Evolutionary conservation across 2,329 filamentous ascomycete species (phyloP).

Genomic region (Nemania sp.): DNA sequence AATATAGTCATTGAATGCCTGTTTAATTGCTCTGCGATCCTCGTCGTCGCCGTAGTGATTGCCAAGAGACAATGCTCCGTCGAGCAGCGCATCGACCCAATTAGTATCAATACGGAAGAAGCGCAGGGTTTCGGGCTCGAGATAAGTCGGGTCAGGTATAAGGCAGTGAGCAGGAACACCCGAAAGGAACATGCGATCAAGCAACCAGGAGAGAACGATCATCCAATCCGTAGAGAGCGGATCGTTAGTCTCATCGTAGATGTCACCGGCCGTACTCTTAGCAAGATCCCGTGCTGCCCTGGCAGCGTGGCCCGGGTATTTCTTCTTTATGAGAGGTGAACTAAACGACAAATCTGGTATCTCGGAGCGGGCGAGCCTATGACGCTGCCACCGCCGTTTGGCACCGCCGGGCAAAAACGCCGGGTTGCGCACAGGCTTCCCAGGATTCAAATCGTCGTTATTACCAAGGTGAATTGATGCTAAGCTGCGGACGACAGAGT

Average conservation of each 20-base stretch:
- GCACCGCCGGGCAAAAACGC: conserved; percentile 3
- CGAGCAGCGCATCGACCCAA: conserved; percentile 38
- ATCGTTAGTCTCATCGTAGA: conserved; percentile 41
- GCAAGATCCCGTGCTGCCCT: conserved; percentile 19
- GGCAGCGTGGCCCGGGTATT: conserved; percentile 7
- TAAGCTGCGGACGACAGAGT: background rate
- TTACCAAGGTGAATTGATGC: conserved; percentile 2
- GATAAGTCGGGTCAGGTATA: conserved; percentile 42
- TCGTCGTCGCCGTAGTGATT: conserved; percentile 6
- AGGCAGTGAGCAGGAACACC: conserved; percentile 47
- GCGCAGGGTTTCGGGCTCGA: conserved; percentile 44
- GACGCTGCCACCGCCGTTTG: conserved; percentile 21
- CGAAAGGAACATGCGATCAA: conserved; percentile 44
- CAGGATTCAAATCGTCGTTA: background rate
- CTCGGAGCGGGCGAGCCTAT: conserved; percentile 4
- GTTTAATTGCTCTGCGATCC: conserved; percentile 4
- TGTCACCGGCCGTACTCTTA: conserved; percentile 5
- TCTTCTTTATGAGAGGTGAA: conserved; percentile 4
- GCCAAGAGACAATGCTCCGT: conserved; percentile 1
- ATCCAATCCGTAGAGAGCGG: conserved; percentile 43
- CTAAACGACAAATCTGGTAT: conserved; percentile 13
- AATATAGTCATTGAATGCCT: background rate
- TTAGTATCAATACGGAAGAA: conserved; percentile 50
- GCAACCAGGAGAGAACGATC: conserved; percentile 42
- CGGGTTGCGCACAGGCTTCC: background rate